phyloP scores from a whole-genome alignment of 129 eudicot species.

The Flaveria bidentis region DNA sequence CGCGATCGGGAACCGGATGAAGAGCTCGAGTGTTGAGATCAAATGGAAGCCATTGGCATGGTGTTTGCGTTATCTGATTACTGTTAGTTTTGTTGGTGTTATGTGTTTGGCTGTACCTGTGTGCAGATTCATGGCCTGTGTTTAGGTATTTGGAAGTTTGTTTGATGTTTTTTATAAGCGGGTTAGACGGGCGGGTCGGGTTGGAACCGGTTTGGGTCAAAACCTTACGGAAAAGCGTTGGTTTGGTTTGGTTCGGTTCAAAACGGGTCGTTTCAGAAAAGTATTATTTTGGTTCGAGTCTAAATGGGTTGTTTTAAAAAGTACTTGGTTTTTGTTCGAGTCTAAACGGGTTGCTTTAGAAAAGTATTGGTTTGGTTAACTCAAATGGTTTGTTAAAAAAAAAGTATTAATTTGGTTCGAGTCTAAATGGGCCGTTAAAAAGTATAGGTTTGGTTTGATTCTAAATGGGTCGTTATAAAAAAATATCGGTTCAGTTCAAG shows the following conservation, averaged over 20 bases:
- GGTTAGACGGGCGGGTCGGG: not conserved
- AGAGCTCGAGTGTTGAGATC: conserved; percentile 92
- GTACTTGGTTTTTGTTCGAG: not conserved
- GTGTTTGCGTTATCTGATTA: conserved; percentile 49
- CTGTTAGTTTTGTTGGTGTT: conserved; percentile 56
- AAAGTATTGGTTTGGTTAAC: not conserved
- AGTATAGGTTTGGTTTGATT: not conserved
- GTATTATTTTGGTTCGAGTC: not conserved
- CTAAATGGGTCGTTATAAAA: not conserved
- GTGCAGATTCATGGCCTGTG: conserved; percentile 63
- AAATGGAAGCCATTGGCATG: conserved; percentile 69
- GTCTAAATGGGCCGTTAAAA: too few species aligned
- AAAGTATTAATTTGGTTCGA: too few species aligned
- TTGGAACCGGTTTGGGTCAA: not conserved
- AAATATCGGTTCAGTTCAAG: not conserved
- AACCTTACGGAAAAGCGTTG: not conserved
- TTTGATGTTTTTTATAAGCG: not conserved
- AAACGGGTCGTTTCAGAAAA: not conserved
- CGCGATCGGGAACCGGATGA: conserved; percentile 53
- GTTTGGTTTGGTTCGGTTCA: not conserved
- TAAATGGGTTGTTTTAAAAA: not conserved
- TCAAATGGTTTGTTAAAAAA: not conserved
- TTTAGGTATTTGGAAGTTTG: conserved; percentile 6
- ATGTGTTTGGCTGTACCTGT: conserved; percentile 61
- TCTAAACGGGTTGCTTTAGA: not conserved